Evolutionary conservation across 202 grass and related monocot genomes (phyloP).

Genomic region (Schoenoplectus tabernaemontani): DNA sequence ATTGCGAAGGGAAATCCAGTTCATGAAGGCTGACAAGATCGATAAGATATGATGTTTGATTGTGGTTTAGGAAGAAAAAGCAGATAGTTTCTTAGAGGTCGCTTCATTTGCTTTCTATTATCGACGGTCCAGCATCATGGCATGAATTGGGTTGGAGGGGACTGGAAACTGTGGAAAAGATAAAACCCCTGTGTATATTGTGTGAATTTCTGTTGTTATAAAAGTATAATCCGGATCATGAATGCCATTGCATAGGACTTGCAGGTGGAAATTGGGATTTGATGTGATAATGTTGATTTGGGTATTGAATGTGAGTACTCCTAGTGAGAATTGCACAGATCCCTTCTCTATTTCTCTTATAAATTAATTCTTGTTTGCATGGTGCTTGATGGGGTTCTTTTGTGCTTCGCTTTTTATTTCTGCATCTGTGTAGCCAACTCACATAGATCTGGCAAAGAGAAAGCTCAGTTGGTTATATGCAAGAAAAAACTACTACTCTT

Average conservation of each 20-base stretch:
- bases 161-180: slow-evolving; percentile 1
- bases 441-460: too few species aligned
- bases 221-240: background rate
- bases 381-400: background rate
- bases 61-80: slow-evolving; percentile 1
- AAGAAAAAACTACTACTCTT: too few species aligned
- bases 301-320: slow-evolving; percentile 10
- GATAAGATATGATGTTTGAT: slow-evolving; percentile 55
- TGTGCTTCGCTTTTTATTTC: background rate
- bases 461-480: too few species aligned
- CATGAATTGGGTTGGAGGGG: slow-evolving; percentile 1
- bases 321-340: slow-evolving; percentile 3
- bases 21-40: slow-evolving; percentile 66
- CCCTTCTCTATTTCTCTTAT: background rate
- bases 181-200: slow-evolving; percentile 11
- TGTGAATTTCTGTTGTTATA: slow-evolving; percentile 13
- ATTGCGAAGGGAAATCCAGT: slow-evolving; percentile 69
- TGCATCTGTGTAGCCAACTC: too few species aligned
- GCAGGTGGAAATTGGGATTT: background rate
- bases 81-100: slow-evolving; percentile 4
- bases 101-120: slow-evolving; percentile 5
- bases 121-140: background rate
- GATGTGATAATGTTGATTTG: slow-evolving; percentile 17
- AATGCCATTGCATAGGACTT: slow-evolving; percentile 4
- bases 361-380: slow-evolving; percentile 11